phyloP scores from a whole-genome alignment of 2,329 filamentous ascomycete species.

The Penicillium sp. region DNA sequence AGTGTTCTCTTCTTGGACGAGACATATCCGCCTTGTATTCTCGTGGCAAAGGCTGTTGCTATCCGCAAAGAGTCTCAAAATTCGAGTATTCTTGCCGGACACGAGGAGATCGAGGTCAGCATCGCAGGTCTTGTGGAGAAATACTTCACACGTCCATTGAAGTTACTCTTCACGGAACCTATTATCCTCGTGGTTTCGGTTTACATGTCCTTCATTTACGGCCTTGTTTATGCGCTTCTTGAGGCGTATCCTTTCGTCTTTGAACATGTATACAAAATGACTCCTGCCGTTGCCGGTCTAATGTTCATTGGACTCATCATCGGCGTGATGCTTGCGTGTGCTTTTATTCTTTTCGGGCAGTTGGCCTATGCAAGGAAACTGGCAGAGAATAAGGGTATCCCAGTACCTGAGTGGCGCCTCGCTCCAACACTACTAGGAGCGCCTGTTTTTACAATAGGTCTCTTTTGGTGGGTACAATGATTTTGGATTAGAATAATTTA shows the following conservation, averaged over 20 bases:
- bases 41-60: conserved; percentile 52
- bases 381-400: conserved; percentile 18
- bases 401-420: conserved; percentile 30
- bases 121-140: conserved; percentile 45
- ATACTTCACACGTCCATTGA: conserved; percentile 44
- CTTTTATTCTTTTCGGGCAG: conserved; percentile 28
- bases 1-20: conserved; percentile 48
- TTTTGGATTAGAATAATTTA: not conserved
- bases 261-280: conserved; percentile 28
- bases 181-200: conserved; percentile 33
- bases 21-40: conserved; percentile 53
- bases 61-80: conserved; percentile 52
- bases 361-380: conserved; percentile 24
- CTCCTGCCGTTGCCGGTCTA: conserved; percentile 26
- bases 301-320: conserved; percentile 32
- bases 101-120: conserved; percentile 50
- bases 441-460: conserved; percentile 30
- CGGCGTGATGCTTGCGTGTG: conserved; percentile 17
- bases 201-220: conserved; percentile 36
- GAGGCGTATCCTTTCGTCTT: conserved; percentile 33
- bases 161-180: conserved; percentile 37
- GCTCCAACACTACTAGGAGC: conserved; percentile 27
- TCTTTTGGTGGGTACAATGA: conserved; percentile 31
- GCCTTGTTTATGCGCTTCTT: conserved; percentile 27
- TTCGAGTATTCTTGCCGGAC: conserved; percentile 56